These are phyloP conservation scores for Kluyveromyces nonfermentans DNA, from an alignment of 805 yeast genomes.

Conservation along the genomic window DNA sequence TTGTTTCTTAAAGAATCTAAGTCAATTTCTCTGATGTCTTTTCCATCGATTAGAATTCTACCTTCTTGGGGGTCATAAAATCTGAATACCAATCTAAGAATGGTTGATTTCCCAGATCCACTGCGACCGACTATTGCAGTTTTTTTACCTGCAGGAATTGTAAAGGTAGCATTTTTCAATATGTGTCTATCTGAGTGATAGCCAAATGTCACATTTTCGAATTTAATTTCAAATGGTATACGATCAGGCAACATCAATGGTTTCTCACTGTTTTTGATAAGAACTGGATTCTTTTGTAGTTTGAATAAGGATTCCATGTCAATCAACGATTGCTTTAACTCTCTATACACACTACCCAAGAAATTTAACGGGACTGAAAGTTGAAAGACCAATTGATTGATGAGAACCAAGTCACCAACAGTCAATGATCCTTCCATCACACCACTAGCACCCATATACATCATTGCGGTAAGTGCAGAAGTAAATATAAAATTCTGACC, in stretches of 20 bases:
- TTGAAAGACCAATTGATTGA: conserved; percentile 94
- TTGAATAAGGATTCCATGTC: conserved; percentile 95
- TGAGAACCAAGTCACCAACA: conserved; percentile 90
- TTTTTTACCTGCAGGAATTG: conserved; percentile 82
- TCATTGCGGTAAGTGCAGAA: conserved; percentile 86
- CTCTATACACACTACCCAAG: conserved; percentile 91
- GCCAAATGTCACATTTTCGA: conserved; percentile 89
- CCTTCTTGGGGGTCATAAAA: conserved; percentile 82
- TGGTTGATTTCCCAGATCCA: conserved; percentile 92
- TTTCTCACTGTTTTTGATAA: conserved; percentile 56
- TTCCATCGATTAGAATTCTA: conserved; percentile 76
- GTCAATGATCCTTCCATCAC: conserved; percentile 74
- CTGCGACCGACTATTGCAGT: conserved; percentile 96
- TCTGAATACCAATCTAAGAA: conserved; percentile 73
- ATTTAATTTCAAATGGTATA: conserved; percentile 65
- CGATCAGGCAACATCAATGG: conserved; percentile 38
- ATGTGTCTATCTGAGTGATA: conserved; percentile 86
- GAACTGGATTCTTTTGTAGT: conserved; percentile 65
- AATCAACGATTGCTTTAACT: conserved; percentile 79
- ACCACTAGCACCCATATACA: conserved; percentile 96
- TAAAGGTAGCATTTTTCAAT: conserved; percentile 67
- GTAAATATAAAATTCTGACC: conserved; percentile 80
- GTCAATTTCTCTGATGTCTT: conserved; percentile 68
- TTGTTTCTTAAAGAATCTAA: conserved; percentile 62
- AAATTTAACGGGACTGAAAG: conserved; percentile 90